phyloP scores from a whole-genome alignment of 352 stramenopile genomes.

The Bremia lactucae region DNA sequence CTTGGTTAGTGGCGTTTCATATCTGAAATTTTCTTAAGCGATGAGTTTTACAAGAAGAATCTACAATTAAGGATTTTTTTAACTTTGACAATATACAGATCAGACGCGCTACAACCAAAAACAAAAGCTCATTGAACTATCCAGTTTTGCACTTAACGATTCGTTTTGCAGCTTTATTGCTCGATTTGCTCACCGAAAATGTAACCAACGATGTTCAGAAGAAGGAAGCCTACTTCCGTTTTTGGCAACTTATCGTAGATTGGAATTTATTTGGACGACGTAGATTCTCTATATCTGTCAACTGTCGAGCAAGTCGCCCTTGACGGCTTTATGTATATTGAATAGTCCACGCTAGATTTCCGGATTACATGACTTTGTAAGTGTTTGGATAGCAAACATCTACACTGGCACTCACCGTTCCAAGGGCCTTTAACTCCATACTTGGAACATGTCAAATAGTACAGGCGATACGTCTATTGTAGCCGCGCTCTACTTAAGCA shows the following conservation, averaged over 20 bases:
- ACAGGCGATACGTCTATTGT: too few relatives aligned
- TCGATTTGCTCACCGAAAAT: slow-evolving; percentile 60
- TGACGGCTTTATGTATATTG: slow-evolving; percentile 73
- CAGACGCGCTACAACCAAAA: slow-evolving; percentile 59
- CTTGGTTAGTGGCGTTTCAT: slow-evolving; percentile 5
- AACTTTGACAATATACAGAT: slow-evolving; percentile 67
- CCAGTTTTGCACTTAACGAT: not conserved
- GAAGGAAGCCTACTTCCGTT: not conserved
- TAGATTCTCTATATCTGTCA: slow-evolving; percentile 39
- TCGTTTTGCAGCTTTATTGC: slow-evolving; percentile 39
- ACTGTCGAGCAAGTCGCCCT: slow-evolving; percentile 55
- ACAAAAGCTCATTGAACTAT: not conserved
- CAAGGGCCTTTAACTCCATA: too few relatives aligned
- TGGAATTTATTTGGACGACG: slow-evolving; percentile 66
- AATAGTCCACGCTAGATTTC: slow-evolving; percentile 52
- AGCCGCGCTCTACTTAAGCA: too few relatives aligned
- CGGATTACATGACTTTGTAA: too few relatives aligned
- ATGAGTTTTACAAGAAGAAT: slow-evolving; percentile 19
- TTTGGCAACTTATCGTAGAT: slow-evolving; percentile 33
- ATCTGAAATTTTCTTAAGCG: not conserved
- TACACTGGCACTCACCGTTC: too few relatives aligned
- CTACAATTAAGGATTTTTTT: slow-evolving; percentile 64
- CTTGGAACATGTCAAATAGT: too few relatives aligned
- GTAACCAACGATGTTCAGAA: slow-evolving; percentile 12
- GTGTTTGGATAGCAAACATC: too few relatives aligned